These are phyloP conservation scores for Trametes gibbosa DNA, from an alignment of 768 basidiomycete species.

Conservation along the genomic window DNA sequence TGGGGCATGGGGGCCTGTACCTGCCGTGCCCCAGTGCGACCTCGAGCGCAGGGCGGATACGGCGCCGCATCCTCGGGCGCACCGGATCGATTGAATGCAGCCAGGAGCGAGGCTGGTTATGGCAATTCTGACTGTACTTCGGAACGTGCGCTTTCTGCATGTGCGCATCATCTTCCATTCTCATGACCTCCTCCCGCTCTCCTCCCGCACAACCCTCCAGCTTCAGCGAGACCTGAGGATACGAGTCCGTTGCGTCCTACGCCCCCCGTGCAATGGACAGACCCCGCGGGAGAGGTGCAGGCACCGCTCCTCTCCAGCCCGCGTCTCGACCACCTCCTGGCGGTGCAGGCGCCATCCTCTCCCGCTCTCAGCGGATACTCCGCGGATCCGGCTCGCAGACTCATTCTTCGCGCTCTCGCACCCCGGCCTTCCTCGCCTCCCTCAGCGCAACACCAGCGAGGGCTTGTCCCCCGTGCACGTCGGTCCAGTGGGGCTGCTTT, in stretches of 20 bases:
- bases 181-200: constrained; percentile 19
- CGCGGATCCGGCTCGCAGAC: constrained; percentile 9
- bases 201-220: constrained; percentile 9
- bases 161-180: constrained; percentile 25
- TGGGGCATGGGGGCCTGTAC: too few species aligned
- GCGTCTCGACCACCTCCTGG: background rate
- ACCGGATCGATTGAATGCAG: constrained; percentile 20
- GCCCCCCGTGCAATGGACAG: background rate
- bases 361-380: constrained; percentile 17
- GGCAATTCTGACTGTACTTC: constrained; percentile 11
- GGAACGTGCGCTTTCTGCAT: constrained; percentile 19
- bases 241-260: too few species aligned
- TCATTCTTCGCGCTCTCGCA: background rate
- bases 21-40: too few species aligned
- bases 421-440: constrained; percentile 5
- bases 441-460: constrained; percentile 6
- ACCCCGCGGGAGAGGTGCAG: background rate
- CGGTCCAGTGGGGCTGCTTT: too few species aligned
- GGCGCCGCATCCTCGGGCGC: constrained; percentile 13
- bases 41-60: background rate
- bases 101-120: constrained; percentile 10
- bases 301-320: background rate
- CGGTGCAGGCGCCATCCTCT: constrained; percentile 4
- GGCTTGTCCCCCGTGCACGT: too few species aligned
- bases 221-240: background rate